Evolutionary conservation across 2,329 filamentous ascomycete genomes (phyloP), one percentile per base, ranked within the genome.

Genomic region (Aspergillus chevalieri): DNA sequence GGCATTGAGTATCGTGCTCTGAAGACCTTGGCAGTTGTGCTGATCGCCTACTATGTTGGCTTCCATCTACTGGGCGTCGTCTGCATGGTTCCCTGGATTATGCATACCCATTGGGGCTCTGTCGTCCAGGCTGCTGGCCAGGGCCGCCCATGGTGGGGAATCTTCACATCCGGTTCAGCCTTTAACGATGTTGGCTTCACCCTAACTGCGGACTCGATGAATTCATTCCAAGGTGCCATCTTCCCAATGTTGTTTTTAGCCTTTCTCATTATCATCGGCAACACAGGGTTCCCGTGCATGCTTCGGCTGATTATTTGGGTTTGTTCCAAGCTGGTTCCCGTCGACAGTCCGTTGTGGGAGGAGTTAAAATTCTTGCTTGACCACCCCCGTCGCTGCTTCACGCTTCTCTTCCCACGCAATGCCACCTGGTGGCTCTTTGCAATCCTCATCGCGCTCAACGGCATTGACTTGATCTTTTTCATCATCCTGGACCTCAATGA

Each of bases 171-270:
- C 12, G 89, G 83, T 44, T 93, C 90, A 38, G 81, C 90, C 48
- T 96, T 98, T 70, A 96, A 92, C 70, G 92, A 98, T 72, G 73
- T 97, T n/a, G 93, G 93, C 9, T 92, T 90, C 60, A 92, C 91
- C 1, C 74, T 98, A 56, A 97, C 90, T 0, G 86, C 91, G 0
- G 88, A 97, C 70, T 96, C 90, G 58, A 96, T 98, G 90, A 79
- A 83, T 39, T 92, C 89, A 0, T 97, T 97, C 67, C 84, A 89
- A 58, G 80, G 75, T 7, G 88, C 89, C 1, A 75, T 86, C 6
- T 86, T 89, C 59, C 83, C 86, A 0, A 75, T 97, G 43, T 74
- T 96, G 19, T 65, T 93, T 41, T 82, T 90, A 70, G 83, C 83
- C 6, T 95, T 95, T 59, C 79, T 97, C 39, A 93, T 97, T 64